Evolutionary conservation across 75 land plant genomes (phyloP).

Genomic region (Pinus taeda): DNA sequence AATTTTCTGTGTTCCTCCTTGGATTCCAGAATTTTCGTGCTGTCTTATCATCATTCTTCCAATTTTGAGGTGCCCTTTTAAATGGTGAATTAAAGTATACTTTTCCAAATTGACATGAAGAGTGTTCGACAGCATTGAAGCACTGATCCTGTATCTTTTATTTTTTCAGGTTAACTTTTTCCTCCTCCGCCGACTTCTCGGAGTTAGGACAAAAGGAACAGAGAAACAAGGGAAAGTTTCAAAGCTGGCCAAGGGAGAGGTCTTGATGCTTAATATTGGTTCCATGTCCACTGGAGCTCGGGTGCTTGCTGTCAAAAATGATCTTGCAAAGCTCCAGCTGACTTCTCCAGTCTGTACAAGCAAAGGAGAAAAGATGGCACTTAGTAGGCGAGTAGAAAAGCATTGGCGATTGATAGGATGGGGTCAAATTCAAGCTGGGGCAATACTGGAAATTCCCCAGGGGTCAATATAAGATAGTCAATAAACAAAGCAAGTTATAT

Average conservation of each 20-base stretch:
- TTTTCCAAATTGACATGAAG: background rate
- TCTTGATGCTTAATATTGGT: constrained; percentile 95
- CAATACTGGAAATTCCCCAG: constrained; percentile 74
- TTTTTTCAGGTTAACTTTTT: constrained; percentile 86
- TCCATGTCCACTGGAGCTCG: constrained; percentile 98
- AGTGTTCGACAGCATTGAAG: background rate
- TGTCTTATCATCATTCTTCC: background rate
- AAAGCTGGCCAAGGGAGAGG: constrained; percentile 84
- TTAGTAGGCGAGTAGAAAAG: constrained; percentile 95
- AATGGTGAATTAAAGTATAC: background rate
- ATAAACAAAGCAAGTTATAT: background rate
- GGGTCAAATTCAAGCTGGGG: constrained; percentile 99
- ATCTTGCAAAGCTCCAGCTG: constrained; percentile 92
- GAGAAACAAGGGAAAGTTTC: constrained; percentile 96
- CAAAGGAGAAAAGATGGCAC: constrained; percentile 92
- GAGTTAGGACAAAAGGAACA: constrained; percentile 90
- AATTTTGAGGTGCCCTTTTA: background rate
- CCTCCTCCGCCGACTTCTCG: constrained; percentile 88
- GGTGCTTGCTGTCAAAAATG: constrained; percentile 94
- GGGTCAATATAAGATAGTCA: constrained; percentile 26
- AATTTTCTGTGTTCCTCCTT: background rate
- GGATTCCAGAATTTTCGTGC: background rate
- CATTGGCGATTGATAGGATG: constrained; percentile 99
- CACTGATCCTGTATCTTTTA: background rate
- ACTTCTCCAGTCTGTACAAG: constrained; percentile 97